phyloP scores from a whole-genome alignment of 2,329 filamentous ascomycete genomes.

The Curvularia eragrostidis region DNA sequence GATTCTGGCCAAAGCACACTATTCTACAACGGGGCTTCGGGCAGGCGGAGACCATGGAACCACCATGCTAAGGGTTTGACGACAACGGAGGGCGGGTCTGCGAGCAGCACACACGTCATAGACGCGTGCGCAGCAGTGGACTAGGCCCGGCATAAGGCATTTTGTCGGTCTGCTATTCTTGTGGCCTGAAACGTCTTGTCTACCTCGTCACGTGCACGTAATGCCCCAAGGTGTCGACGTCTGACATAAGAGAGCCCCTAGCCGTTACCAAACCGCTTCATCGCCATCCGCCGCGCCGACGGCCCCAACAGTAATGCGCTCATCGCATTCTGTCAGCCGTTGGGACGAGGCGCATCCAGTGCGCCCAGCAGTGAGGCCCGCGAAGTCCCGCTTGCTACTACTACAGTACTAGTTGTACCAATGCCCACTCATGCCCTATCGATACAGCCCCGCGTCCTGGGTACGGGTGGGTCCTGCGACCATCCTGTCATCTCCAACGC shows the following conservation, averaged over 20 bases:
- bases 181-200: constrained; percentile 28
- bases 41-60: constrained; percentile 16
- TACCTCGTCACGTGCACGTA: constrained; percentile 28
- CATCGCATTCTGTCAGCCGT: not conserved
- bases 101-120: constrained; percentile 26
- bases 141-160: constrained; percentile 12
- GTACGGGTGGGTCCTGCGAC: constrained; percentile 20
- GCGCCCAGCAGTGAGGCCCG: not conserved
- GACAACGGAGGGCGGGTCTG: constrained; percentile 16
- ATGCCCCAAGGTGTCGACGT: constrained; percentile 22
- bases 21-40: constrained; percentile 12
- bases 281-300: constrained; percentile 7
- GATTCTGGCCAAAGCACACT: constrained; percentile 11
- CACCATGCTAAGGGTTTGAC: constrained; percentile 13
- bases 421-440: constrained; percentile 9
- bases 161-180: constrained; percentile 16
- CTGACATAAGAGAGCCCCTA: constrained; percentile 25
- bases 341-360: not conserved
- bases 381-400: not conserved
- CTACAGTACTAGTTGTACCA: constrained; percentile 13
- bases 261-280: constrained; percentile 26
- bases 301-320: not conserved
- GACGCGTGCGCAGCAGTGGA: constrained; percentile 26
- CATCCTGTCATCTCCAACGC: constrained; percentile 37
- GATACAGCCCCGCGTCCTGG: constrained; percentile 16